Conservation (phyloP, 164 flowering plant genomes). For the Warburgia ugandensis region DNA sequence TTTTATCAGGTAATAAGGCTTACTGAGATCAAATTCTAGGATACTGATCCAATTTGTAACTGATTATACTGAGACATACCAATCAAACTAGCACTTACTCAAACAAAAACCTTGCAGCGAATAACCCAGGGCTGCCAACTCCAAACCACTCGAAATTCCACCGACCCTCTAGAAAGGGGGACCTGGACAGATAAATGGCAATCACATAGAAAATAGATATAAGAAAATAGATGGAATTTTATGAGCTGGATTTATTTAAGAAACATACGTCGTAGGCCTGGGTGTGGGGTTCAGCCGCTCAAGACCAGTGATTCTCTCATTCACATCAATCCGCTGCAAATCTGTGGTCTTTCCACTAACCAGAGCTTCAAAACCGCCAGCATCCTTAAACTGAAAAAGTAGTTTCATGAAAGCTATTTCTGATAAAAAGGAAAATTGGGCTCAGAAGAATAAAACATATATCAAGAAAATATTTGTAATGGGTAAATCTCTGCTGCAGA, state of each 20-base stretch:
- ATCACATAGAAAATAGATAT: neutral
- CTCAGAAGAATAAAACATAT: neutral
- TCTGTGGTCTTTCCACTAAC: constrained; percentile 67
- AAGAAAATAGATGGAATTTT: neutral
- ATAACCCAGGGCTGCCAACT: constrained; percentile 56
- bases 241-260: too few relatives aligned
- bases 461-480: too few relatives aligned
- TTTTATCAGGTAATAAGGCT: too few relatives aligned
- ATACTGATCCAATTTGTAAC: too few relatives aligned
- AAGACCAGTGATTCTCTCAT: constrained; percentile 81
- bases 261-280: constrained; percentile 86
- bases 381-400: constrained; percentile 76
- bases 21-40: too few relatives aligned
- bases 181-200: constrained; percentile 40
- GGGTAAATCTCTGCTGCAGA: too few relatives aligned
- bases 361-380: constrained; percentile 81
- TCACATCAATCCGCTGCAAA: constrained; percentile 78
- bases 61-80: too few relatives aligned
- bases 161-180: constrained; percentile 81
- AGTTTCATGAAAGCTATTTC: neutral
- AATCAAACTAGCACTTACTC: too few relatives aligned
- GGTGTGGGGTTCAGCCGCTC: constrained; percentile 88
- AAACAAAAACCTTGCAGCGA: constrained; percentile 56
- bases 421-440: neutral
- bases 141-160: constrained; percentile 96